Evolutionary conservation across 2,329 filamentous ascomycete species (phyloP), one percentile per base, ranked within the genome.

Genomic region (Gliomastix tumulicola): DNA sequence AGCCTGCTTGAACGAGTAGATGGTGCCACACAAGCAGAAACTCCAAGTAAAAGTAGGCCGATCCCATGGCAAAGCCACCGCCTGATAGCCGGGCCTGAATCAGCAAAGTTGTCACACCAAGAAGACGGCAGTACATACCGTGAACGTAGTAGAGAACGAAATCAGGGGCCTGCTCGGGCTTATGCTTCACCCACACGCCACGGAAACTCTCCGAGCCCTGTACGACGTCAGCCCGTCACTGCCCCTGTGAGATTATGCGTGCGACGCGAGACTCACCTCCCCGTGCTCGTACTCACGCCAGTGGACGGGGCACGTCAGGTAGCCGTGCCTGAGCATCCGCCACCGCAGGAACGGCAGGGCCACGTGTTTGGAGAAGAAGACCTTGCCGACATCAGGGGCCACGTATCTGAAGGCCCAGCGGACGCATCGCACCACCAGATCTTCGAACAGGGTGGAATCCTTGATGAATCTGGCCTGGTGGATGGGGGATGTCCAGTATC

Each of bases 51-150:
- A 94, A 94, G 61, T 84, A 84, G 15, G 74, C 68, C 11, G 84
- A 88, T 4, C 87, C 88, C 80, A 94, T 85, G 7, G 78, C 76
- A 55, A 94, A 92, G 1, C 88, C 88, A 17, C 88, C 88, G 13
- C 84, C 79, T 84, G 28, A n/a, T n/a, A n/a, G n/a, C n/a, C 4
- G 23, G 7, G 22, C 32, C 34, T n/a, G 21, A 23, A 36, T 35
- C 7, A 30, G 19, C 38, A n/a, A n/a, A n/a, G n/a, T 32, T 43
- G 47, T 17, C 17, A 41, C 13, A 32, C 23, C 30, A 16, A 21
- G 25, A n/a, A n/a, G n/a, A n/a, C 19, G 15, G 25, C 15, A 12
- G 17, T n/a, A 10, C 67, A 47, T 61, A 82, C 83, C 87, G 54
- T 94, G 87, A 28, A 76, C 75, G 54, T 92, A 92, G 54, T 88